phyloP scores from a whole-genome alignment of 2,329 filamentous ascomycete species.

The Cladosporium sp. region DNA sequence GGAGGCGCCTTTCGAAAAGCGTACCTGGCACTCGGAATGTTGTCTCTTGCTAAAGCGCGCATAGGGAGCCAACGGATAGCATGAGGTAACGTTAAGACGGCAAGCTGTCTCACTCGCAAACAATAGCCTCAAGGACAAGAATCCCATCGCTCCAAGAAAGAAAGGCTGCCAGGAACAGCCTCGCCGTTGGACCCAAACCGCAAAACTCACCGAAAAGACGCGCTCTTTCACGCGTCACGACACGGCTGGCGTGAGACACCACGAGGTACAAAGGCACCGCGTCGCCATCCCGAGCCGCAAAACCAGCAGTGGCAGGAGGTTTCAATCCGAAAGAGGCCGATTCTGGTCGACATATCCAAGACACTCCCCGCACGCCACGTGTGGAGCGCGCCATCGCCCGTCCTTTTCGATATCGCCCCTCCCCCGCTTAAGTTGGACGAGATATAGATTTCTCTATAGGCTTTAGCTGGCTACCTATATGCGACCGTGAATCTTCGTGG shows the following conservation, averaged over 20 bases:
- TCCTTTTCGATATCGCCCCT: slow-evolving; percentile 1
- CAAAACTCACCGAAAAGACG: neutral
- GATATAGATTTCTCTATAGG: slow-evolving; percentile 9
- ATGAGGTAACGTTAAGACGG: slow-evolving; percentile 9
- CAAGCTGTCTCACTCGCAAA: slow-evolving; percentile 11
- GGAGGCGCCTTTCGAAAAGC: neutral
- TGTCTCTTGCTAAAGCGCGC: neutral
- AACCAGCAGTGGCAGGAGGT: slow-evolving; percentile 13
- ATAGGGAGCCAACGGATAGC: slow-evolving; percentile 2
- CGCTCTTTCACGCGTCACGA: neutral
- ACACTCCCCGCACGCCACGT: slow-evolving; percentile 11
- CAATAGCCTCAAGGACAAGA: slow-evolving; percentile 7
- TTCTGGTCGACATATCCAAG: slow-evolving; percentile 5
- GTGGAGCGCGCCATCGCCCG: neutral
- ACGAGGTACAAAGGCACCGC: slow-evolving; percentile 3
- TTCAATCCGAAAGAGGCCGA: neutral
- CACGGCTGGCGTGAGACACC: slow-evolving; percentile 8
- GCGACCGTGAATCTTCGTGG: slow-evolving; percentile 13
- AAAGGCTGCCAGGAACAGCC: neutral
- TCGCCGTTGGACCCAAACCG: slow-evolving; percentile 2
- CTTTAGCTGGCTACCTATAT: slow-evolving; percentile 6
- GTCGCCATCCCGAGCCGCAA: slow-evolving; percentile 8
- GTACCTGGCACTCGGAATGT: too few relatives aligned
- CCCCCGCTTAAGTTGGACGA: slow-evolving; percentile 6
- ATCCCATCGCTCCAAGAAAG: too few relatives aligned